Percentiles rank a stretch among this genome's conserved stretches.
phyloP scores from a whole-genome alignment of 1,284 basidiomycete species.

The Ganoderma lingzhi region DNA sequence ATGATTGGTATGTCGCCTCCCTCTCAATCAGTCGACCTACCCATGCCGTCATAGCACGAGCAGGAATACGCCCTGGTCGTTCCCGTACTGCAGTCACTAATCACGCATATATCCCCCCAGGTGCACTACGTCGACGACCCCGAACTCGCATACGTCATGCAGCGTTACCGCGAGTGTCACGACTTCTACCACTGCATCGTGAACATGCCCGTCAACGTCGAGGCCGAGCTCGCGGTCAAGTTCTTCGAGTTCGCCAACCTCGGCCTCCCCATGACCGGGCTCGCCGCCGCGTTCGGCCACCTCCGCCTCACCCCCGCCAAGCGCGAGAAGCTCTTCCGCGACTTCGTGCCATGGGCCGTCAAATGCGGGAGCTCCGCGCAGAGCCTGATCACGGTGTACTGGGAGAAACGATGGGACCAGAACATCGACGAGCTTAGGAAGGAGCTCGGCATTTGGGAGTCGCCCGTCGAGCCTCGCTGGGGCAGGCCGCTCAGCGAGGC shows the following conservation, averaged over 20 bases:
- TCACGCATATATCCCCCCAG: slow-evolving; percentile 50
- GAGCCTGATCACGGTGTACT: slow-evolving; percentile 91
- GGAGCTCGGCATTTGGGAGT: slow-evolving; percentile 87
- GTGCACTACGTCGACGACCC: slow-evolving; percentile 95
- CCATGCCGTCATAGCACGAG: neutral
- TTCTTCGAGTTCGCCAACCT: slow-evolving; percentile 96
- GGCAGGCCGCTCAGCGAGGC: slow-evolving; percentile 65
- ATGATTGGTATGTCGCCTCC: neutral
- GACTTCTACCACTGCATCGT: slow-evolving; percentile 95
- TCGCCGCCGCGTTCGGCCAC: slow-evolving; percentile 83
- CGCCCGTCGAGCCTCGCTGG: slow-evolving; percentile 68
- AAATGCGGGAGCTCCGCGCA: slow-evolving; percentile 78
- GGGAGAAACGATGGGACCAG: slow-evolving; percentile 95
- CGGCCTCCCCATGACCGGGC: slow-evolving; percentile 86
- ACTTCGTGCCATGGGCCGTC: slow-evolving; percentile 93
- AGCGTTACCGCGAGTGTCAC: slow-evolving; percentile 97
- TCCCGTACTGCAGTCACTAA: too few species aligned
- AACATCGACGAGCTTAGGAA: slow-evolving; percentile 81
- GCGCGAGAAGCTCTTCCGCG: slow-evolving; percentile 66
- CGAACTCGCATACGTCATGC: slow-evolving; percentile 96
- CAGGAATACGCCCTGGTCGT: slow-evolving; percentile 5
- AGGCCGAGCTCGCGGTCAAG: slow-evolving; percentile 96
- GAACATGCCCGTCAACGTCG: slow-evolving; percentile 88
- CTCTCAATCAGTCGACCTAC: neutral
- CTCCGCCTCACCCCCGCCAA: slow-evolving; percentile 67